Evolutionary conservation across 768 basidiomycete genomes (phyloP).

Genomic region (Tylopilus sp.): DNA sequence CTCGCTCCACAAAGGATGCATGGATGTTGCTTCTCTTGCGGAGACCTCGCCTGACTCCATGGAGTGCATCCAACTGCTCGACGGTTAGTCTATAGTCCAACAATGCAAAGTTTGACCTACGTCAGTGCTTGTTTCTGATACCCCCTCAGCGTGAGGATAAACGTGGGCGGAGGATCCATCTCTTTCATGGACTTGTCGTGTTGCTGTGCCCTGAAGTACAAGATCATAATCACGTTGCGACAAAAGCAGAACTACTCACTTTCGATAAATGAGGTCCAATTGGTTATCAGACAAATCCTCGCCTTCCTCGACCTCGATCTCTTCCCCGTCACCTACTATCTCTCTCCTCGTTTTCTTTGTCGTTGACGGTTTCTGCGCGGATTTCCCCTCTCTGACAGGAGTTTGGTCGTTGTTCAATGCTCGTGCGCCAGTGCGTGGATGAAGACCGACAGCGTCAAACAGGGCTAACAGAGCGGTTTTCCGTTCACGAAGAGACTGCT

Average conservation of each 20-base stretch:
- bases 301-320: conserved; percentile 78
- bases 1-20: conserved; percentile 97
- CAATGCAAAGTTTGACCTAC: conserved; percentile 36
- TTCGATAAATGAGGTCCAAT: conserved; percentile 79
- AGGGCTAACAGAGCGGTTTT: conserved; percentile 71
- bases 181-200: conserved; percentile 73
- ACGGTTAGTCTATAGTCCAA: background rate
- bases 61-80: conserved; percentile 82
- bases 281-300: conserved; percentile 82
- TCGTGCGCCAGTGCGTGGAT: conserved; percentile 51
- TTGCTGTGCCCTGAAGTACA: conserved; percentile 65
- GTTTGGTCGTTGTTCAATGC: conserved; percentile 27
- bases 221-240: conserved; percentile 2
- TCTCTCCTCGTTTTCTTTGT: conserved; percentile 51
- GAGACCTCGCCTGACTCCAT: conserved; percentile 74
- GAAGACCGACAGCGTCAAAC: conserved; percentile 70
- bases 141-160: conserved; percentile 68
- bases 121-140: conserved; percentile 93
- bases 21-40: conserved; percentile 63
- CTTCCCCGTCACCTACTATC: conserved; percentile 77
- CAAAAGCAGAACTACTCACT: conserved; percentile 41
- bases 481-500: conserved; percentile 74
- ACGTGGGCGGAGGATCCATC: conserved; percentile 79
- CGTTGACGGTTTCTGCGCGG: conserved; percentile 33
- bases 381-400: conserved; percentile 31